A percentile compares a stretch with the other conserved stretches of the same genome.
Evolutionary conservation across 2,329 filamentous ascomycete species (phyloP).

Genomic region (Botryotinia globosa): DNA sequence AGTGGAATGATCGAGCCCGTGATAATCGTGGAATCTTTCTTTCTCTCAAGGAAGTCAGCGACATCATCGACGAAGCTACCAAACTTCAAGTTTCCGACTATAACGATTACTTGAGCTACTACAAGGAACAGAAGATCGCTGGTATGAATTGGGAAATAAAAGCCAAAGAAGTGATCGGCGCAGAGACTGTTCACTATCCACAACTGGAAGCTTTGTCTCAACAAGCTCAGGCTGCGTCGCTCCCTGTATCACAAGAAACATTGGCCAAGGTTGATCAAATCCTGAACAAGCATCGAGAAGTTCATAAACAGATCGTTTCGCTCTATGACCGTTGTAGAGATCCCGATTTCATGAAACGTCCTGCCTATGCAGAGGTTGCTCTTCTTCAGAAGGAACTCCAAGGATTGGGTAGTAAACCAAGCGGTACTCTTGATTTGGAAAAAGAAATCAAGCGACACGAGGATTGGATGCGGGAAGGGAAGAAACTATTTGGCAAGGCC

Average conservation of each 20-base stretch:
- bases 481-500: conserved; percentile 96
- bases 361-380: conserved; percentile 79
- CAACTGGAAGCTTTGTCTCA: conserved; percentile 88
- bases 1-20: conserved; percentile 80
- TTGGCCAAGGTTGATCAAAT: conserved; percentile 84
- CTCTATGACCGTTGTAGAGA: conserved; percentile 76
- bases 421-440: conserved; percentile 87
- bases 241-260: conserved; percentile 82
- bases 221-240: conserved; percentile 65
- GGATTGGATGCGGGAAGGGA: conserved; percentile 98
- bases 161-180: conserved; percentile 87
- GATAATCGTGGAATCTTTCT: conserved; percentile 62
- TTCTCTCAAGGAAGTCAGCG: conserved; percentile 73
- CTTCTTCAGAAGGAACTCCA: conserved; percentile 61
- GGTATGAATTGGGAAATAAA: conserved; percentile 91
- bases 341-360: conserved; percentile 72
- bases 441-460: conserved; percentile 93
- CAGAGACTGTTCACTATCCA: conserved; percentile 87
- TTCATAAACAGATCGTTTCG: conserved; percentile 81
- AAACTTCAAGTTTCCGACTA: conserved; percentile 75
- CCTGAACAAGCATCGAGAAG: conserved; percentile 91
- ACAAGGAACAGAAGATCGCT: conserved; percentile 70
- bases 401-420: conserved; percentile 88
- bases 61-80: conserved; percentile 73
- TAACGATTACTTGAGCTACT: conserved; percentile 75